Percentiles rank a stretch among this genome's conserved stretches.
These are phyloP conservation scores for Gymnopilus dilepis DNA, from an alignment of 768 basidiomycete genomes.

Conservation along the genomic window DNA sequence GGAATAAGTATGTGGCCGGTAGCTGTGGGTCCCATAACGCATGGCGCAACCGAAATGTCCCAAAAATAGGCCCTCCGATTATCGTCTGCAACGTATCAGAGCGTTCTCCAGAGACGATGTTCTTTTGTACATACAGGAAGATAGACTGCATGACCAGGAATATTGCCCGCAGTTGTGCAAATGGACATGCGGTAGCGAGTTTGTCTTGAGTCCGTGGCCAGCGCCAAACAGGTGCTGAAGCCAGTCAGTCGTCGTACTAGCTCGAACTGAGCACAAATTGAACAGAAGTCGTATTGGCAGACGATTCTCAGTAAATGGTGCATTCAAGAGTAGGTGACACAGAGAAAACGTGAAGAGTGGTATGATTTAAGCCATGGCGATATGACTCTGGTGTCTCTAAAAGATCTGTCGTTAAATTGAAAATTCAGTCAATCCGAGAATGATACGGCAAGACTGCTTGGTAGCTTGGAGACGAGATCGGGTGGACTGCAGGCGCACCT, in stretches of 20 bases:
- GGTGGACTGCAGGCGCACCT: neutral
- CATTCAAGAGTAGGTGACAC: no score
- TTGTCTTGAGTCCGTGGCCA: no score
- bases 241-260: no score
- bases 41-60: neutral
- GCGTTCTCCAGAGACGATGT: neutral
- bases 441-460: neutral
- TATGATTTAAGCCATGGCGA: no score
- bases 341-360: no score
- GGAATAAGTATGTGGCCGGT: neutral
- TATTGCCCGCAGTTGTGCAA: no score
- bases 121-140: neutral
- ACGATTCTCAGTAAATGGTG: no score
- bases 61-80: neutral
- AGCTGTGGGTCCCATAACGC: neutral
- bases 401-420: neutral
- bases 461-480: neutral
- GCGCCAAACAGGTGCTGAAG: no score
- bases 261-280: no score
- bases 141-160: no score
- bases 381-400: neutral
- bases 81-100: neutral
- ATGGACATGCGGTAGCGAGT: no score
- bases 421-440: neutral
- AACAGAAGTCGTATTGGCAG: no score